Percentiles rank a stretch among this genome's conserved stretches.
Conservation (phyloP, 2,329 filamentous ascomycete species). For the Thelonectria discophora region DNA sequence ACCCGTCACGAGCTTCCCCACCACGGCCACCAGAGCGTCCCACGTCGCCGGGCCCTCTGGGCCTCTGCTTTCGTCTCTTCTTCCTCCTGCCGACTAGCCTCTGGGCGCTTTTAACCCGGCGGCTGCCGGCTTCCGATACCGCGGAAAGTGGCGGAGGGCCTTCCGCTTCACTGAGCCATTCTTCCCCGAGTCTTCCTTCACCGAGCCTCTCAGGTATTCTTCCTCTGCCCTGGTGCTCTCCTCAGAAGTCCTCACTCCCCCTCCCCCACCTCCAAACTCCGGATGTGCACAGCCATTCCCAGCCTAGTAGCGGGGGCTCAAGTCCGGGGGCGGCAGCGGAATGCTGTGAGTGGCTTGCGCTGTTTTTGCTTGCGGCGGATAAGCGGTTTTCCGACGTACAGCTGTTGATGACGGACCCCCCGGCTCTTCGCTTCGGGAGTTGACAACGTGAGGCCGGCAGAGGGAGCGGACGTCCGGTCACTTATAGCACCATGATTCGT, state of each 20-base stretch:
- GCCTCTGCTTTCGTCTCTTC: conserved; percentile 1
- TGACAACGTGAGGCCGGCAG: conserved; percentile 12
- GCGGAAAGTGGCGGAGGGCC: conserved; percentile 25
- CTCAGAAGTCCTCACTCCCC: not conserved
- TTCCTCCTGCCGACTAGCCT: not conserved
- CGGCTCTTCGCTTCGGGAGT: conserved; percentile 43
- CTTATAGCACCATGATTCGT: too few relatives aligned
- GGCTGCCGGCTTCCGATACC: conserved; percentile 22
- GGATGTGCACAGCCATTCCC: conserved; percentile 13
- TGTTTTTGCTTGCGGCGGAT: conserved; percentile 33
- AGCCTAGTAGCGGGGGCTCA: conserved; percentile 36
- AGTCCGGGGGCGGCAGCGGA: conserved; percentile 30
- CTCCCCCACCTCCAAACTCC: conserved; percentile 26
- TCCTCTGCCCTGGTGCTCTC: not conserved
- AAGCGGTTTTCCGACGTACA: conserved; percentile 39
- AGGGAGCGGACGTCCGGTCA: too few relatives aligned
- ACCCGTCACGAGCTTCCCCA: conserved; percentile 1
- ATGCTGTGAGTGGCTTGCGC: conserved; percentile 14
- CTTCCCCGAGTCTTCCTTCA: not conserved
- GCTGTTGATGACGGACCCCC: not conserved
- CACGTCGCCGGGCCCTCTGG: not conserved
- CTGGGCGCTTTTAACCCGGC: not conserved
- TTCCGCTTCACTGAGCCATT: not conserved
- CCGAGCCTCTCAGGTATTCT: not conserved
- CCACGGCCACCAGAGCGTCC: not conserved